Evolutionary conservation across 176 grass and related monocot species (phyloP).

Genomic region (Musa itinerans): DNA sequence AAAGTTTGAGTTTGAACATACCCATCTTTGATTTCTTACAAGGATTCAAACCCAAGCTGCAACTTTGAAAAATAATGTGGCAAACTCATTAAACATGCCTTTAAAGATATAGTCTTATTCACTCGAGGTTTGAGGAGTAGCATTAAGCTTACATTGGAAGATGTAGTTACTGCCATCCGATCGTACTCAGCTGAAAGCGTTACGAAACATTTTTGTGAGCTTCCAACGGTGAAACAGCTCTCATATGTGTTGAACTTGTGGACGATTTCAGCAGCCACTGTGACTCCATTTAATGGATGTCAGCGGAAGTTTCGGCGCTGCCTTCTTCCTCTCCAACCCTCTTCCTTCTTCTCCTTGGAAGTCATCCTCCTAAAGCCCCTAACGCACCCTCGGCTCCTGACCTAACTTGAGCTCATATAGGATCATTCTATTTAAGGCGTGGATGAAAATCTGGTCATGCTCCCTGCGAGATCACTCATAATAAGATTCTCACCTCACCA

Average conservation of each 20-base stretch:
- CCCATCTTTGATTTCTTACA: too few relatives aligned
- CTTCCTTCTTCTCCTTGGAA: too few relatives aligned
- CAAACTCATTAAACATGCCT: background rate
- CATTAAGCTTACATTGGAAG: constrained; percentile 48
- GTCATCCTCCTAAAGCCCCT: too few relatives aligned
- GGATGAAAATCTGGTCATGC: too few relatives aligned
- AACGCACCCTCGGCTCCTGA: too few relatives aligned
- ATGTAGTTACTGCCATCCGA: constrained; percentile 47
- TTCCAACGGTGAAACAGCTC: constrained; percentile 62
- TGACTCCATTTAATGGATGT: constrained; percentile 27
- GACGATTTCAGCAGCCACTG: constrained; percentile 55
- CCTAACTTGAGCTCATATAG: too few relatives aligned
- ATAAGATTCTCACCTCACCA: too few relatives aligned
- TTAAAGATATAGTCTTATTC: background rate
- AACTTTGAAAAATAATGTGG: background rate
- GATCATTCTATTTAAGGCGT: too few relatives aligned
- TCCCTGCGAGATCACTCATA: too few relatives aligned
- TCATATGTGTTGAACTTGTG: constrained; percentile 61
- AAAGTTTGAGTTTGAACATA: too few relatives aligned
- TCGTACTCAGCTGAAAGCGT: constrained; percentile 70
- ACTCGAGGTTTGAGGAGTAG: constrained; percentile 51
- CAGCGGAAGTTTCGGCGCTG: too few relatives aligned
- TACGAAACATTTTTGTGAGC: constrained; percentile 53
- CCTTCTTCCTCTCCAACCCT: too few relatives aligned
- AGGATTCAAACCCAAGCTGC: background rate